phyloP scores from a whole-genome alignment of 2,329 filamentous ascomycete genomes.

The Hymenotorrendiella dingleyae region DNA sequence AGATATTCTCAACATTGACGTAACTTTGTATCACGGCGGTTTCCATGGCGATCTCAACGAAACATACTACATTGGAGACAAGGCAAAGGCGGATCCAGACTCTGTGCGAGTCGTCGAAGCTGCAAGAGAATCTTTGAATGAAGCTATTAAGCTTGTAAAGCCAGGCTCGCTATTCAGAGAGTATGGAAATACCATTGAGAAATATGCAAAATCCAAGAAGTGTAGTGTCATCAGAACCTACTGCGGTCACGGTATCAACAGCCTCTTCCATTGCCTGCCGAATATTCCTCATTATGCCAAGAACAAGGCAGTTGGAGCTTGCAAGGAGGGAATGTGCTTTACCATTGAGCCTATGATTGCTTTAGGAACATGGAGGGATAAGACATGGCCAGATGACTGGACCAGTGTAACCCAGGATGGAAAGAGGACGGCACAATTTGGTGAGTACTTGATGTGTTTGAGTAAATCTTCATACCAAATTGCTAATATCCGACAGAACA shows the following conservation, averaged over 20 bases:
- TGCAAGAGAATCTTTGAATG: constrained; percentile 81
- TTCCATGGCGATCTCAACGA: constrained; percentile 98
- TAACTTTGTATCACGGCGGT: constrained; percentile 87
- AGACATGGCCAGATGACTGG: constrained; percentile 99
- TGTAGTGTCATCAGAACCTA: constrained; percentile 95
- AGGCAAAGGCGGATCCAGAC: constrained; percentile 76
- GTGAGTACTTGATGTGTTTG: constrained; percentile 40
- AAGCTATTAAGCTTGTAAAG: constrained; percentile 86
- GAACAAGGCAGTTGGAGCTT: constrained; percentile 93
- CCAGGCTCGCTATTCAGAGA: constrained; percentile 89
- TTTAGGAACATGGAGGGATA: constrained; percentile 81
- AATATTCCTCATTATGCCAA: constrained; percentile 97
- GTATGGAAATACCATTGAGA: constrained; percentile 92
- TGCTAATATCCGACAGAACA: constrained; percentile 52
- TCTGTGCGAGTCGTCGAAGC: constrained; percentile 87
- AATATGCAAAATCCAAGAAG: constrained; percentile 76
- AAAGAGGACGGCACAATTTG: constrained; percentile 85
- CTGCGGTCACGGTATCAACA: constrained; percentile 93
- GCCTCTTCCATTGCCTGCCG: constrained; percentile 85
- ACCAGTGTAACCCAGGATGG: constrained; percentile 92
- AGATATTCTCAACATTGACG: constrained; percentile 95
- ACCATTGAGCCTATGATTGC: constrained; percentile 99
- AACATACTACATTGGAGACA: constrained; percentile 95
- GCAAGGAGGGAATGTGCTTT: constrained; percentile 96
- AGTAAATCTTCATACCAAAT: neutral